Conservation (phyloP, 805 yeast genomes). For the Candida silvatica region DNA sequence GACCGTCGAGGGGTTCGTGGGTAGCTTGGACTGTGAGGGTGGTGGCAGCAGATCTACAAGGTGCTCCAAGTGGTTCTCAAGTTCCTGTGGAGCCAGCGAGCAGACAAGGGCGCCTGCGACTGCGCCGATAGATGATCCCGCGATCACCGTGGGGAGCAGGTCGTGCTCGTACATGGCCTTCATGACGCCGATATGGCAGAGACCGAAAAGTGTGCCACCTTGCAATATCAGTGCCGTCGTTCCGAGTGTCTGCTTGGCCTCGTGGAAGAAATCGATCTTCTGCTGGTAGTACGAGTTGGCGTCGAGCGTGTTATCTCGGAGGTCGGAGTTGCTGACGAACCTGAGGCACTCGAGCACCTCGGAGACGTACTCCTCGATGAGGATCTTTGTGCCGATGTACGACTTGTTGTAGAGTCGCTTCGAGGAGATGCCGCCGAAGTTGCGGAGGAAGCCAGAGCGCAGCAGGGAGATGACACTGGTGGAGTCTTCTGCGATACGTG, state of each 20-base stretch:
- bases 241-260: conserved; percentile 80
- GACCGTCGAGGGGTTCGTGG: conserved; percentile 30
- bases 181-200: conserved; percentile 90
- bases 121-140: conserved; percentile 93
- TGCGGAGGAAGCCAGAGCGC: conserved; percentile 77
- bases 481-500: conserved; percentile 52
- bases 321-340: conserved; percentile 39
- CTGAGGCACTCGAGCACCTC: conserved; percentile 67
- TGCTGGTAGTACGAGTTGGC: conserved; percentile 31
- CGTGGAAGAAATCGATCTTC: conserved; percentile 73
- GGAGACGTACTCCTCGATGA: conserved; percentile 79
- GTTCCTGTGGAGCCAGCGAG: conserved; percentile 56
- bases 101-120: conserved; percentile 84
- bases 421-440: conserved; percentile 86
- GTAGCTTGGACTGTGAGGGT: neutral
- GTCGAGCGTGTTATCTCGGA: neutral
- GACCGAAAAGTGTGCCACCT: conserved; percentile 92
- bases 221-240: conserved; percentile 85
- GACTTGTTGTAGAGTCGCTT: conserved; percentile 72
- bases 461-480: conserved; percentile 54
- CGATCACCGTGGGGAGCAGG: conserved; percentile 73
- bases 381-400: conserved; percentile 78
- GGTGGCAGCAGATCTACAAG: conserved; percentile 1
- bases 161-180: conserved; percentile 71
- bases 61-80: conserved; percentile 1